Conservation (phyloP, 495 filamentous ascomycete genomes). For the Evernia prunastri region DNA sequence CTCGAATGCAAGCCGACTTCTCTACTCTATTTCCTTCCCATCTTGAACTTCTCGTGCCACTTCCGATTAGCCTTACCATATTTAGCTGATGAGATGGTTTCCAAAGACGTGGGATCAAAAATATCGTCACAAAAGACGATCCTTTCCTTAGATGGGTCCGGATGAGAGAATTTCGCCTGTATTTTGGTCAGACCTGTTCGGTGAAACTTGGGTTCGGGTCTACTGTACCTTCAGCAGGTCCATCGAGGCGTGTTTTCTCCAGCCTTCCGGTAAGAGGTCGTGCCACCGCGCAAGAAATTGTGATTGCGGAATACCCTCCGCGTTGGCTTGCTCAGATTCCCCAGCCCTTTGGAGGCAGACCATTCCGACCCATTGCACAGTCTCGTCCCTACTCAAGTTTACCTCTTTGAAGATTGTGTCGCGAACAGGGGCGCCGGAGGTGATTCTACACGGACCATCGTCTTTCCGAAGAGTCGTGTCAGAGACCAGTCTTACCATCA, state of each 20-base stretch:
- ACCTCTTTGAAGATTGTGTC: slow-evolving; percentile 34
- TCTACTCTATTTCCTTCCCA: slow-evolving; percentile 29
- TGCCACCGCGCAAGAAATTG: slow-evolving; percentile 50
- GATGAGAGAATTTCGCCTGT: slow-evolving; percentile 21
- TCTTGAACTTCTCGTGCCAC: slow-evolving; percentile 83
- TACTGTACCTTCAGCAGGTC: slow-evolving; percentile 40
- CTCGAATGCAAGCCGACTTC: not conserved
- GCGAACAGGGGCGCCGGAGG: slow-evolving; percentile 24
- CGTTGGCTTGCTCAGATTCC: slow-evolving; percentile 30
- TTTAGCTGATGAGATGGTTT: slow-evolving; percentile 31
- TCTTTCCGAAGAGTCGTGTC: slow-evolving; percentile 25
- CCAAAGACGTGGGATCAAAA: slow-evolving; percentile 18
- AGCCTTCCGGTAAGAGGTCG: slow-evolving; percentile 52
- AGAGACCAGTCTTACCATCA: slow-evolving; percentile 28
- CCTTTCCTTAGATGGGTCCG: slow-evolving; percentile 12
- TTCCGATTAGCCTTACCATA: slow-evolving; percentile 55
- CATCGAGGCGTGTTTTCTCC: slow-evolving; percentile 46
- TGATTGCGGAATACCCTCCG: slow-evolving; percentile 33
- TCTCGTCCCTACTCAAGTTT: slow-evolving; percentile 41
- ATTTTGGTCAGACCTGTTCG: not conserved
- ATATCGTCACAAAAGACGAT: slow-evolving; percentile 10
- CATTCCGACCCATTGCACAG: slow-evolving; percentile 46
- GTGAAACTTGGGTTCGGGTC: not conserved
- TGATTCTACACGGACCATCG: slow-evolving; percentile 30
- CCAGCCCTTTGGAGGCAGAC: slow-evolving; percentile 38